phyloP scores from a whole-genome alignment of 495 filamentous ascomycete genomes.

The Hyaloscypha variabilis region DNA sequence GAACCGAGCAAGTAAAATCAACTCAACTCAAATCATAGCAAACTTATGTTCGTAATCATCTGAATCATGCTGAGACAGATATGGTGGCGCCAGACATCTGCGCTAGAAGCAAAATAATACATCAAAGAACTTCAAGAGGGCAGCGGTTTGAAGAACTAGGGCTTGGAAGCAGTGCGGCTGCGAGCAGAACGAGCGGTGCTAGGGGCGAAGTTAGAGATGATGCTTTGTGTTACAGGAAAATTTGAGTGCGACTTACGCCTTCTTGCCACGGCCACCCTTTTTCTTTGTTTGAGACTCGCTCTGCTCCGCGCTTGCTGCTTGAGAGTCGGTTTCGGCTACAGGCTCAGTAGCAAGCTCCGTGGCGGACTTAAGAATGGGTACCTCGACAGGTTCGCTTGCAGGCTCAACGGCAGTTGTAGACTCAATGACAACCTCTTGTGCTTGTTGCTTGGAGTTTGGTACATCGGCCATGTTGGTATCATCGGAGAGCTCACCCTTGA shows the following conservation, averaged over 20 bases:
- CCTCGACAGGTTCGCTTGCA: no score
- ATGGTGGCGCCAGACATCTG: not conserved
- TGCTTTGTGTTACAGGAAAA: no score
- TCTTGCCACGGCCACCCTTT: slow-evolving; percentile 18
- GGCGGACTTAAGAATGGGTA: no score
- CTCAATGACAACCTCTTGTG: not conserved
- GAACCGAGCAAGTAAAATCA: not conserved
- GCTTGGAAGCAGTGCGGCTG: slow-evolving; percentile 6
- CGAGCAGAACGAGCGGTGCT: not conserved
- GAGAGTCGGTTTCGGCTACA: not conserved
- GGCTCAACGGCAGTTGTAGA: no score
- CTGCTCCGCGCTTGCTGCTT: not conserved
- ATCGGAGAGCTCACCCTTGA: no score
- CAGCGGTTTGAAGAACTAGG: not conserved
- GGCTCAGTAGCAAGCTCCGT: no score
- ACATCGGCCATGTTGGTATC: no score
- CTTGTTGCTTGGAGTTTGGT: no score
- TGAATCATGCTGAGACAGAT: not conserved
- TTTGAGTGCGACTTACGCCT: slow-evolving; percentile 10
- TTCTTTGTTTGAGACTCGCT: slow-evolving; percentile 13
- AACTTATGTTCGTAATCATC: not conserved
- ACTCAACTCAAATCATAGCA: not conserved
- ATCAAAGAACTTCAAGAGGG: not conserved
- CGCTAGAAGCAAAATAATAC: not conserved
- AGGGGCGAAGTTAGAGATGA: not conserved